Evolutionary conservation across 805 yeast genomes (phyloP).

Genomic region (Millerozyma miso): DNA sequence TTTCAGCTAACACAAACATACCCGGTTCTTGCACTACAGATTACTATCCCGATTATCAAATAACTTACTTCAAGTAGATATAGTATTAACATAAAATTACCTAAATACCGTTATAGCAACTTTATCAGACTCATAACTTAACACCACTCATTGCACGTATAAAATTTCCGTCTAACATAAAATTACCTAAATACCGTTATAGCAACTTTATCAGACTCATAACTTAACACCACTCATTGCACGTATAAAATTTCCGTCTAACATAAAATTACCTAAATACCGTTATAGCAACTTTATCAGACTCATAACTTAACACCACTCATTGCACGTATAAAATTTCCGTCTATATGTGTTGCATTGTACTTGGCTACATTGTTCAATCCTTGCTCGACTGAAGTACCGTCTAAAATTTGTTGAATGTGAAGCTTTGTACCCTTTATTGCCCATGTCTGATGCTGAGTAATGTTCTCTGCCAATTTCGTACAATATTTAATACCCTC

Average conservation of each 20-base stretch:
- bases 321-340: constrained; percentile 6
- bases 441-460: constrained; percentile 51
- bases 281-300: neutral
- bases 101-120: neutral
- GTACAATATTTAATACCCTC: constrained; percentile 48
- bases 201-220: neutral
- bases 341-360: constrained; percentile 38
- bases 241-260: constrained; percentile 6
- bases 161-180: neutral
- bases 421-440: constrained; percentile 59
- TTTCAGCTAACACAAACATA: neutral
- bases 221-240: constrained; percentile 7
- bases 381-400: constrained; percentile 41
- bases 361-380: constrained; percentile 50
- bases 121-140: constrained; percentile 3
- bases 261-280: neutral
- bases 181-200: neutral
- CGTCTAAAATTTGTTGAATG: constrained; percentile 40
- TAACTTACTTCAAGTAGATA: too few relatives aligned
- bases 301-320: constrained; percentile 5
- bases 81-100: neutral
- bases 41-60: too few relatives aligned
- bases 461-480: constrained; percentile 46
- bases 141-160: constrained; percentile 4
- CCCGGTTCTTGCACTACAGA: too few relatives aligned